Evolutionary conservation across 2,329 filamentous ascomycete species (phyloP).

Genomic region (Penicillium hesseltinei): DNA sequence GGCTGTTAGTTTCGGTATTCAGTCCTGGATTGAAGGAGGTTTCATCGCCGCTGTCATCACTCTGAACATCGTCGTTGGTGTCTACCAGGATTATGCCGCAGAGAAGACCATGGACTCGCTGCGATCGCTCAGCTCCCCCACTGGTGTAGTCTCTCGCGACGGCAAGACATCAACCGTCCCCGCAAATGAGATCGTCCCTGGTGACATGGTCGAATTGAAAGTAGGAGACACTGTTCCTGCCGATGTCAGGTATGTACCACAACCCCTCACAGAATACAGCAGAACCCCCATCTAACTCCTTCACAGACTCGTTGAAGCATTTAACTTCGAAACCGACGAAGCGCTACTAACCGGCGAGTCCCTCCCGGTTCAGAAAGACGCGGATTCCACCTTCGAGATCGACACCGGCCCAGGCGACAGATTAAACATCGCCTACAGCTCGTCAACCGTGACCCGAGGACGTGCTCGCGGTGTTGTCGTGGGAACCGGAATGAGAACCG

Average conservation of each 20-base stretch:
- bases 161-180: conserved; percentile 56
- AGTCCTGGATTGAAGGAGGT: conserved; percentile 59
- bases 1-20: conserved; percentile 59
- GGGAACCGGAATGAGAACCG: conserved; percentile 61
- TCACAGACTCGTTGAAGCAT: conserved; percentile 51
- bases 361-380: conserved; percentile 57
- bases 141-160: conserved; percentile 57
- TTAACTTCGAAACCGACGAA: conserved; percentile 76
- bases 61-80: conserved; percentile 59
- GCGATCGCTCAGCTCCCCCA: conserved; percentile 56
- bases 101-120: conserved; percentile 63
- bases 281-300: not conserved
- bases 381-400: conserved; percentile 43
- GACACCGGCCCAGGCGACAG: conserved; percentile 60
- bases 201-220: conserved; percentile 57
- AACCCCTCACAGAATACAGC: too few species aligned
- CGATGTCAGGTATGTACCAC: conserved; percentile 52
- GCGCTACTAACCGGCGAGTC: conserved; percentile 63
- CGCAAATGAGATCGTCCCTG: conserved; percentile 60
- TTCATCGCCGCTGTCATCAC: conserved; percentile 60
- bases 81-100: conserved; percentile 61
- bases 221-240: conserved; percentile 63
- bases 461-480: conserved; percentile 60
- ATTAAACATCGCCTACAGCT: conserved; percentile 62
- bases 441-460: conserved; percentile 61